Conservation (phyloP, 2,329 filamentous ascomycete genomes). For the Pseudogymnoascus sp. region DNA sequence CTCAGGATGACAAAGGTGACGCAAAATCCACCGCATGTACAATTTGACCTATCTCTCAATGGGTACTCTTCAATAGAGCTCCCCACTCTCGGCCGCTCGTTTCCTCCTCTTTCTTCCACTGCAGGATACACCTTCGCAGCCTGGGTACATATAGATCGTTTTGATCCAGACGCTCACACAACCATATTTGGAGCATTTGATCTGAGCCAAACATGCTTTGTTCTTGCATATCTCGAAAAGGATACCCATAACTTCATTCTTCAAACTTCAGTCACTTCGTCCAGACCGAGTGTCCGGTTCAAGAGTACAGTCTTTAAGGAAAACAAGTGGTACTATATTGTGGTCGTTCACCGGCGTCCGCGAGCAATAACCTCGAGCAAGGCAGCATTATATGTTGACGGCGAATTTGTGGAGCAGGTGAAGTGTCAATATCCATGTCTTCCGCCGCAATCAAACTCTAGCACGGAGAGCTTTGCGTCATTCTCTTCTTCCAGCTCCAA, state of each 20-base stretch:
- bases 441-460: constrained; percentile 57
- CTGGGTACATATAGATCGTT: constrained; percentile 84
- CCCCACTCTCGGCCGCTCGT: constrained; percentile 72
- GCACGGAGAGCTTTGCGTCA: constrained; percentile 62
- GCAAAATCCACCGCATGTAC: constrained; percentile 74
- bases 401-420: constrained; percentile 87
- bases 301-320: constrained; percentile 72
- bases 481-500: constrained; percentile 52
- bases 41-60: constrained; percentile 84
- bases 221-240: constrained; percentile 88
- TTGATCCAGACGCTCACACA: constrained; percentile 78
- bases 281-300: constrained; percentile 86
- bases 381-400: constrained; percentile 83
- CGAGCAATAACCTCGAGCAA: constrained; percentile 65
- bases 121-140: constrained; percentile 82
- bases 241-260: constrained; percentile 92
- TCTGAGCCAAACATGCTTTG: constrained; percentile 82
- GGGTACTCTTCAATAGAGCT: constrained; percentile 90
- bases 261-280: constrained; percentile 85
- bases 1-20: constrained; percentile 68
- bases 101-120: constrained; percentile 70
- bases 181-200: constrained; percentile 96
- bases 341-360: constrained; percentile 73
- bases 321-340: constrained; percentile 86
- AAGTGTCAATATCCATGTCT: constrained; percentile 80